Conservation (phyloP, 257 asterid genomes). For the Ajuga chamaepitys region DNA sequence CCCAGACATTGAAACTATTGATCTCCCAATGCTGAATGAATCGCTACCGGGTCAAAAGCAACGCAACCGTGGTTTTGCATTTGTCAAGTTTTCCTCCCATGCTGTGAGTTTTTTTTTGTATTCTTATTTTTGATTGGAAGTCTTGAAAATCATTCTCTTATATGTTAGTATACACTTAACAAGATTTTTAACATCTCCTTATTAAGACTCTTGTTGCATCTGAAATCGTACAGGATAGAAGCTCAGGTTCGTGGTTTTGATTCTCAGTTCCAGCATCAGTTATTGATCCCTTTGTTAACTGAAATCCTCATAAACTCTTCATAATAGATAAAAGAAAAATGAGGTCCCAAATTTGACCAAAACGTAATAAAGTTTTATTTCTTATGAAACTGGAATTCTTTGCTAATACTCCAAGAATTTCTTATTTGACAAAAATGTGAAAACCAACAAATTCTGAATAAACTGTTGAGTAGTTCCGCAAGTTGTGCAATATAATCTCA, state of each 20-base stretch:
- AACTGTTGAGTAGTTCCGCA: neutral
- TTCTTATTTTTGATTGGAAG: constrained; percentile 9
- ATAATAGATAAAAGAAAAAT: constrained; percentile 3
- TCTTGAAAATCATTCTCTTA: neutral
- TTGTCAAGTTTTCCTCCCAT: constrained; percentile 77
- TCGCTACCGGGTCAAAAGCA: constrained; percentile 48
- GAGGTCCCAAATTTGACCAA: constrained; percentile 7
- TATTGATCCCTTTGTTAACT: constrained; percentile 35
- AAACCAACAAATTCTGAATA: neutral
- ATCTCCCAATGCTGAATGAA: constrained; percentile 54
- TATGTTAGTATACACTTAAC: too few species aligned
- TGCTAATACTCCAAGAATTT: neutral
- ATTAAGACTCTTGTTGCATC: constrained; percentile 57
- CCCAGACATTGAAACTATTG: constrained; percentile 69
- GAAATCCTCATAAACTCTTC: constrained; percentile 19
- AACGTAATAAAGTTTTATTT: neutral
- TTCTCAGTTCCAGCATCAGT: constrained; percentile 66
- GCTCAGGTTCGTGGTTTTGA: constrained; percentile 90
- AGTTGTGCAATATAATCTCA: constrained; percentile 4
- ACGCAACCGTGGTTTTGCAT: constrained; percentile 84
- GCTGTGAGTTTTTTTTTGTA: constrained; percentile 52
- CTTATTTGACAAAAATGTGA: neutral
- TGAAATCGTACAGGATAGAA: constrained; percentile 75
- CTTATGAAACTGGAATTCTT: constrained; percentile 5
- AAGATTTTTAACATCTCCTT: too few species aligned